Base-by-base conservation (phyloP, 2,329 filamentous ascomycete genomes). In the Nemania sp. region DNA sequence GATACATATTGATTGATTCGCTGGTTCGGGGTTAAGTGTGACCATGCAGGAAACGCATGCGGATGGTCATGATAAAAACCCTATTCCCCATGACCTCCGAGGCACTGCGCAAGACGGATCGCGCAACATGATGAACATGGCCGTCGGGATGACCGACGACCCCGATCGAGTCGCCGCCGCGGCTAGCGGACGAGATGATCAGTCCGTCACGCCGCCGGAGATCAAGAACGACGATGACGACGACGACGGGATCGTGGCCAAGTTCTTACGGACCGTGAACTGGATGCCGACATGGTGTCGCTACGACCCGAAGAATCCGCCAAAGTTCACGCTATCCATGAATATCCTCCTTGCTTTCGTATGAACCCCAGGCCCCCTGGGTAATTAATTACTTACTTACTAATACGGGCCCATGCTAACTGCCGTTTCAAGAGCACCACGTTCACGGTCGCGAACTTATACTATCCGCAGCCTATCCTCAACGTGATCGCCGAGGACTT, bases 271-370 rank as follows among this genome's bases (percentile, higher is more conserved):
- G 2, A 59, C 76, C 2, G 51, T 88, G 15, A 78, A 77, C 37
- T 90, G 84, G 81, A 86, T 83, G 37, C 90, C 90, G 0, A 79
- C 80, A 54, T 80, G 83, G 66, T 90, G 89, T 72, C 85, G 90
- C 47, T 93, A 88, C 77, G 81, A 91, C 66, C 81, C 86, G 0
- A 73, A 83, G 0, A 81, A 83, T 56, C 90, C 90, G 7, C 88
- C 88, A 0, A 78, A 81, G 34, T 91, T 94, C 73, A 88, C 84
- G 1, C 76, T 91, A 67, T 77, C 79, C 2, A 78, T 91, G 71
- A 93, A 93, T 68, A 72, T 92, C 2, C 75, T 93, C 1, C 91
- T 92, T 63, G 87, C 83, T 1, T 82, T 89, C 68, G 89, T 82
- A 66, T 65, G 75, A 68, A 15, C 50, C 12, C 5, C 6, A 32